A percentile compares a stretch with the other conserved stretches of the same genome.
Conservation (phyloP, 345 rosid species). For the Arabidopsis arenosa region DNA sequence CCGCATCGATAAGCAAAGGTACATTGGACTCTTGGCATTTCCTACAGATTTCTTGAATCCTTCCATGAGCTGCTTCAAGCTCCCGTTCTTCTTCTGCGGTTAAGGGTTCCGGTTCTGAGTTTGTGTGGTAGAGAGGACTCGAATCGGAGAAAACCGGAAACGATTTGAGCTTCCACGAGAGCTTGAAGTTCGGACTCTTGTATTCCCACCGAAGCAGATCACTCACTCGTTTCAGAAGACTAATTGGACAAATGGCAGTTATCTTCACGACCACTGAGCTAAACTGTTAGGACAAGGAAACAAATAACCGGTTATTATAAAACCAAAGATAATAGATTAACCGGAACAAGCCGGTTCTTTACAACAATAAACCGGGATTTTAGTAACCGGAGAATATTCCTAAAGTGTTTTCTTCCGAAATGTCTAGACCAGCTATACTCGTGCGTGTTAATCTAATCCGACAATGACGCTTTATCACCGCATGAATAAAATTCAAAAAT, state of each 20-base stretch:
- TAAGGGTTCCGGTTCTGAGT: slow-evolving; percentile 61
- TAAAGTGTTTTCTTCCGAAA: slow-evolving; percentile 16
- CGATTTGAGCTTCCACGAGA: slow-evolving; percentile 74
- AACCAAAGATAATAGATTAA: background rate
- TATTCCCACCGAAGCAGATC: slow-evolving; percentile 87
- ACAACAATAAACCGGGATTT: slow-evolving; percentile 14
- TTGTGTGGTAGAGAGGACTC: slow-evolving; percentile 80
- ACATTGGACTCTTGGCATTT: slow-evolving; percentile 60
- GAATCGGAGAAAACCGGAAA: slow-evolving; percentile 72
- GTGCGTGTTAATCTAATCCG: slow-evolving; percentile 35
- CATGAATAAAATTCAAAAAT: background rate
- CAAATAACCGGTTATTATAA: background rate
- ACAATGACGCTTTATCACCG: slow-evolving; percentile 31
- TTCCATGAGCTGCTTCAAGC: slow-evolving; percentile 55
- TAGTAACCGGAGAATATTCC: slow-evolving; percentile 33
- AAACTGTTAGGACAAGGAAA: slow-evolving; percentile 52
- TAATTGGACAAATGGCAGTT: slow-evolving; percentile 75
- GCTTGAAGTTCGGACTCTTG: slow-evolving; percentile 56
- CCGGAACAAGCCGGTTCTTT: slow-evolving; percentile 2
- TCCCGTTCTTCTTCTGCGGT: slow-evolving; percentile 64
- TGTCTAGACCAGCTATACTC: slow-evolving; percentile 33
- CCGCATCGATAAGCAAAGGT: slow-evolving; percentile 72
- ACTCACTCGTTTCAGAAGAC: slow-evolving; percentile 68
- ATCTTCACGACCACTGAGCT: slow-evolving; percentile 75
- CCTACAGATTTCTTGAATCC: slow-evolving; percentile 63